Conservation (phyloP, 75 land plant genomes). For the Pinus albicaulis region DNA sequence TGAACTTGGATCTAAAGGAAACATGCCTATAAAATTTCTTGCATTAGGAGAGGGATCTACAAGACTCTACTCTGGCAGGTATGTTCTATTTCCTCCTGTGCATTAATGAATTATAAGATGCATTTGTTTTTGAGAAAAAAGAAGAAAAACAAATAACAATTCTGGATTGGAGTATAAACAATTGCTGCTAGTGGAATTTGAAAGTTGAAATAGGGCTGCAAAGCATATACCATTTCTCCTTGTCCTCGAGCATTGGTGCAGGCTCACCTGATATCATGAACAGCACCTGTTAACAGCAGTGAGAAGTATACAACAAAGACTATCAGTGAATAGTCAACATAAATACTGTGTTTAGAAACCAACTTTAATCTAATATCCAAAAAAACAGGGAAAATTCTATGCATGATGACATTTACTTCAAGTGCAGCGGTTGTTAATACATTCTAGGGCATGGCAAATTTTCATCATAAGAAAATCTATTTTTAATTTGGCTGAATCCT, state of each 20-base stretch:
- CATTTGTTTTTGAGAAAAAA: too few species aligned
- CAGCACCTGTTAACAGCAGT: conserved; percentile 52
- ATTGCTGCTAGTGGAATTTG: background rate
- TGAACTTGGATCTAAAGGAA: too few species aligned
- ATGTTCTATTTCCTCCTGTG: too few species aligned
- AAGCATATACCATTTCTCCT: conserved; percentile 76
- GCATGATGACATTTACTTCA: background rate
- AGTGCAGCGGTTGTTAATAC: background rate
- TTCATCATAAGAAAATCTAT: background rate
- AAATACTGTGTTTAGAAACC: background rate
- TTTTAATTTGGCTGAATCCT: background rate
- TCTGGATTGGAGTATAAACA: background rate
- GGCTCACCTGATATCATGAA: conserved; percentile 99
- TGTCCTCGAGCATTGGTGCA: conserved; percentile 99
- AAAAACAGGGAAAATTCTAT: background rate
- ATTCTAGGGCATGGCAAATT: background rate
- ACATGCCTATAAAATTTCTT: too few species aligned
- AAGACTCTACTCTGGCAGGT: too few species aligned
- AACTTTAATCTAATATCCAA: background rate
- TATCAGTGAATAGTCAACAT: background rate
- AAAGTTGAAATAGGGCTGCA: background rate
- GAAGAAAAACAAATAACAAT: too few species aligned
- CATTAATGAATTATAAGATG: too few species aligned
- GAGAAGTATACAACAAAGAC: background rate
- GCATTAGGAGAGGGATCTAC: too few species aligned